Conservation (phyloP, 495 filamentous ascomycete genomes). For the Xylaria intraflava region DNA sequence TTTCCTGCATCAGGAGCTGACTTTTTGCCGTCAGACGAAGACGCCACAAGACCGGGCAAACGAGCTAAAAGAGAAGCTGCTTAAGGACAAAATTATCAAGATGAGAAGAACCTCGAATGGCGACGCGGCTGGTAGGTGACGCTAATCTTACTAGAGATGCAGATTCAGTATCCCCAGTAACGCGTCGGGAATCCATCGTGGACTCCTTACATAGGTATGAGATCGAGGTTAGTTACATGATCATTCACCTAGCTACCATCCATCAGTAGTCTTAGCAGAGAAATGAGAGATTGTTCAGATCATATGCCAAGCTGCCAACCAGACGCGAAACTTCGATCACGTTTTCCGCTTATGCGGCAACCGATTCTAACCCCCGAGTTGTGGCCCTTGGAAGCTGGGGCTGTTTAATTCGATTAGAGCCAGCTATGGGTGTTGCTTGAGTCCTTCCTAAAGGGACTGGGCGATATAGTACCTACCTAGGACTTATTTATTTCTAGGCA, state of each 20-base stretch:
- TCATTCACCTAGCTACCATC: neutral
- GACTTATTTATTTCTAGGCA: no score
- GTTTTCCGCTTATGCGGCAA: no score
- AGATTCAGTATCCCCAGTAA: conserved; percentile 16
- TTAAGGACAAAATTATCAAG: conserved; percentile 63
- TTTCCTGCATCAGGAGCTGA: conserved; percentile 20
- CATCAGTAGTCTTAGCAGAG: conserved; percentile 2
- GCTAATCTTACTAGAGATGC: conserved; percentile 38
- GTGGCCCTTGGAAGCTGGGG: no score
- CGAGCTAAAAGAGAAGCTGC: conserved; percentile 57
- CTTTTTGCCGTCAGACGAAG: conserved; percentile 31
- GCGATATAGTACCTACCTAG: no score
- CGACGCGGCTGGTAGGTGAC: conserved; percentile 34
- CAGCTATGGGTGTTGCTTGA: no score
- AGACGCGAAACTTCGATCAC: no score
- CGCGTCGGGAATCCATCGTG: neutral
- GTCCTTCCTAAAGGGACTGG: no score
- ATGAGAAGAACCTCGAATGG: conserved; percentile 49
- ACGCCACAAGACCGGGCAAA: conserved; percentile 42
- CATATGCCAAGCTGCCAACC: no score
- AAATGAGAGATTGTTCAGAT: neutral
- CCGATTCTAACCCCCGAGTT: no score
- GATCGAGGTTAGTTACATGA: conserved; percentile 10
- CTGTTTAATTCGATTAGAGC: no score
- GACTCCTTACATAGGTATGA: neutral